These are phyloP conservation scores for Phytophthora pistaciae DNA, from an alignment of 352 stramenopile species.

Conservation along the genomic window DNA sequence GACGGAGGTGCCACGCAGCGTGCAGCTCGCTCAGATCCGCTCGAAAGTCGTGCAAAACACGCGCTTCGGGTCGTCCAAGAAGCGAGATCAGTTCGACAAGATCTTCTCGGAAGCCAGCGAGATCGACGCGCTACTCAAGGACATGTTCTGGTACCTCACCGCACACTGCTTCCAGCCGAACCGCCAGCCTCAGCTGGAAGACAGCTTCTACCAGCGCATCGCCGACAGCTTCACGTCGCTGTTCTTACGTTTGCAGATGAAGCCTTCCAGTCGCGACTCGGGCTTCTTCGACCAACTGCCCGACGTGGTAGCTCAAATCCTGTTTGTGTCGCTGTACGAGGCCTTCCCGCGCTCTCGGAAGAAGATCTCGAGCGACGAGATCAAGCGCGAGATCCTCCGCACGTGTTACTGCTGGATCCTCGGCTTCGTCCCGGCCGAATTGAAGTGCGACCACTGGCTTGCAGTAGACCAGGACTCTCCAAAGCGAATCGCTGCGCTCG, in stretches of 20 bases:
- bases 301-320: constrained; percentile 65
- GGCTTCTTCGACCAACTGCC: constrained; percentile 69
- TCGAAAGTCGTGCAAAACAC: constrained; percentile 61
- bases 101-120: constrained; percentile 53
- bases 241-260: constrained; percentile 72
- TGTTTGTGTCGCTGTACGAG: constrained; percentile 77
- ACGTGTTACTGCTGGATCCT: constrained; percentile 73
- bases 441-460: constrained; percentile 65
- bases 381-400: constrained; percentile 53
- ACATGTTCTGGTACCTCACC: constrained; percentile 83
- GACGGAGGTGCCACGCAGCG: constrained; percentile 61
- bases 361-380: constrained; percentile 39
- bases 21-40: constrained; percentile 58
- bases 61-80: constrained; percentile 41
- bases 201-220: constrained; percentile 67
- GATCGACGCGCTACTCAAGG: constrained; percentile 67
- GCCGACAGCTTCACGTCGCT: constrained; percentile 74
- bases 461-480: constrained; percentile 63
- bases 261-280: constrained; percentile 50
- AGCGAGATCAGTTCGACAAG: constrained; percentile 49
- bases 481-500: constrained; percentile 63
- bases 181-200: constrained; percentile 48
- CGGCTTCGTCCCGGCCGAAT: constrained; percentile 59
- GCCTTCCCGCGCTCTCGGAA: constrained; percentile 76
- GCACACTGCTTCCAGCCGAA: constrained; percentile 66